These are phyloP conservation scores for Penicillium sclerotigenum DNA, from an alignment of 2,329 filamentous ascomycete species.

Conservation along the genomic window DNA sequence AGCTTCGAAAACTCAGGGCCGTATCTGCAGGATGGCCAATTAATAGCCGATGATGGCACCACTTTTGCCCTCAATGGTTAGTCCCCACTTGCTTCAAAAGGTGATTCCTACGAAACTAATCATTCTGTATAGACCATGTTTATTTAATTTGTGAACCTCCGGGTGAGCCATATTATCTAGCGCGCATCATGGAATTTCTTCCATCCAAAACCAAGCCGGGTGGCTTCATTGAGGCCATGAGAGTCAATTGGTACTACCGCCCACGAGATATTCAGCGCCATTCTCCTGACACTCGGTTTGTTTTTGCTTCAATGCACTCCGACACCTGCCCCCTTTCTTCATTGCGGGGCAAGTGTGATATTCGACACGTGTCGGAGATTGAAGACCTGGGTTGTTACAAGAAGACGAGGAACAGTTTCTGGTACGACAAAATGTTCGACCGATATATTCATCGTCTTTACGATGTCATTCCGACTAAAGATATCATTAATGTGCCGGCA, in stretches of 20 bases:
- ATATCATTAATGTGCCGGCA: constrained; percentile 93
- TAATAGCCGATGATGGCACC: constrained; percentile 89
- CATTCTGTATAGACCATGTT: constrained; percentile 66
- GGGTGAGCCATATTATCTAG: constrained; percentile 95
- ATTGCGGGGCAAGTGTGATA: constrained; percentile 87
- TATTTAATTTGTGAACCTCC: constrained; percentile 97
- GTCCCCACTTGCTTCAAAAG: constrained; percentile 34
- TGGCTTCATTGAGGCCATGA: constrained; percentile 76
- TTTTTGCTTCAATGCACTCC: constrained; percentile 98
- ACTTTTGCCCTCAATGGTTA: constrained; percentile 80
- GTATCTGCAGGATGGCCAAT: constrained; percentile 68
- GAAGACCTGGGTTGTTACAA: constrained; percentile 77
- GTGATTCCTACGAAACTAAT: constrained; percentile 8
- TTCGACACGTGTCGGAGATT: constrained; percentile 85
- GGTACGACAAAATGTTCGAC: constrained; percentile 97
- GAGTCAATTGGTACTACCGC: constrained; percentile 98
- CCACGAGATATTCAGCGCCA: constrained; percentile 94
- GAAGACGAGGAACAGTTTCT: constrained; percentile 82
- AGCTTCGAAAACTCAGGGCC: constrained; percentile 73
- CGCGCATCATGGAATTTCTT: constrained; percentile 97
- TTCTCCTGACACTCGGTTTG: constrained; percentile 81
- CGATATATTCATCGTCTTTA: constrained; percentile 98
- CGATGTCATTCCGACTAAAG: constrained; percentile 86
- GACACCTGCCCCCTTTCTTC: constrained; percentile 91
- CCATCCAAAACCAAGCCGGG: constrained; percentile 71